Conservation (phyloP, 495 filamentous ascomycete species). For the Aspergillus campestris region DNA sequence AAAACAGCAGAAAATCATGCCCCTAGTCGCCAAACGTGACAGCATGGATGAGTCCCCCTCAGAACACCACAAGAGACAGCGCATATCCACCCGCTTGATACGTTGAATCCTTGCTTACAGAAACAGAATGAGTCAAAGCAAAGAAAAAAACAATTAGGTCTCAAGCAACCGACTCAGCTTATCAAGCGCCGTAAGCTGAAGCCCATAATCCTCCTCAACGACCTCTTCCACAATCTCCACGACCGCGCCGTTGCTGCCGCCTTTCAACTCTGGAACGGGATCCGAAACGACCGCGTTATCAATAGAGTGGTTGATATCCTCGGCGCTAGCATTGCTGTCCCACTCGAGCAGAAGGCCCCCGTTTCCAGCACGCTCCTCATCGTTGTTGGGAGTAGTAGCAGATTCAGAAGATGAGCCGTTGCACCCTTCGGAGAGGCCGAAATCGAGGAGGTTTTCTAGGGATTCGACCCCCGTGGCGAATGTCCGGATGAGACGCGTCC, state of each 20-base stretch:
- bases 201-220: conserved; percentile 17
- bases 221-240: conserved; percentile 2
- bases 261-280: background rate
- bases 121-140: no score
- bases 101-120: no score
- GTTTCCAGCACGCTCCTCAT: background rate
- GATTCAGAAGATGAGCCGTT: background rate
- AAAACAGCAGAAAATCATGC: background rate
- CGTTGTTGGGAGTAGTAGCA: background rate
- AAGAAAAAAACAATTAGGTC: background rate
- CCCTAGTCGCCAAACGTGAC: no score
- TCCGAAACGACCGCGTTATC: no score
- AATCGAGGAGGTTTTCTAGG: conserved; percentile 14
- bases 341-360: no score
- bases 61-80: no score
- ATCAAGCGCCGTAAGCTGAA: conserved; percentile 23
- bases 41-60: no score
- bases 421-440: conserved; percentile 6
- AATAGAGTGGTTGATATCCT: background rate
- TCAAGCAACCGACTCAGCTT: conserved; percentile 15
- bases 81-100: background rate
- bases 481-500: no score
- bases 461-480: background rate
- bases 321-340: background rate
- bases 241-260: background rate